Percentiles rank a stretch among this genome's conserved stretches.
These are phyloP conservation scores for Ochetophila trinervis DNA, from an alignment of 306 rosid genomes.

Conservation along the genomic window DNA sequence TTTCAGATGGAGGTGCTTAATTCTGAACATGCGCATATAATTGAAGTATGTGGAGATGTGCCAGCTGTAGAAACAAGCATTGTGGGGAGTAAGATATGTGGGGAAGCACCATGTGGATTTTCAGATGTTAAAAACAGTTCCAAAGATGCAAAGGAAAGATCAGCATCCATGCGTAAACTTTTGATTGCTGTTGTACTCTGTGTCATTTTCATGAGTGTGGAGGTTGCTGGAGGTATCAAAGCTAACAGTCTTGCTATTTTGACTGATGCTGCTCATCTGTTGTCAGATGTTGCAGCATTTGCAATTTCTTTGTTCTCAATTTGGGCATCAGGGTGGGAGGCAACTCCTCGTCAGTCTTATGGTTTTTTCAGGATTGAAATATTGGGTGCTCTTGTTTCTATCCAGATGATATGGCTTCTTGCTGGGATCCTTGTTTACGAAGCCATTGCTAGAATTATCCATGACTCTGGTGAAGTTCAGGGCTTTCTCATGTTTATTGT, in stretches of 20 bases:
- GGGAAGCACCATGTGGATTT: conserved; percentile 58
- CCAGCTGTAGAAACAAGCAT: conserved; percentile 27
- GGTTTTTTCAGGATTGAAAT: conserved; percentile 62
- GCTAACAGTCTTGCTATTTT: conserved; percentile 69
- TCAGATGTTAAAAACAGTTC: conserved; percentile 44
- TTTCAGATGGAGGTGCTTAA: conserved; percentile 55
- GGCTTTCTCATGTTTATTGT: conserved; percentile 56
- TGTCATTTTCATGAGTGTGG: conserved; percentile 51
- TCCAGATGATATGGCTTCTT: conserved; percentile 71
- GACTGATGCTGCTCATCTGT: conserved; percentile 62
- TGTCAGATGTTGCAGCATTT: conserved; percentile 64
- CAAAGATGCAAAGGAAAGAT: conserved; percentile 46
- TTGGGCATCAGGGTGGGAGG: conserved; percentile 71
- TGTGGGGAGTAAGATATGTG: conserved; percentile 45
- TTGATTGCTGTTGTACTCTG: conserved; percentile 48
- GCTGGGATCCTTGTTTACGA: conserved; percentile 63
- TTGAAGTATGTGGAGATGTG: conserved; percentile 45
- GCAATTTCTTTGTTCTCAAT: conserved; percentile 56
- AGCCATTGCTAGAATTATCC: conserved; percentile 45
- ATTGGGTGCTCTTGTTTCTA: conserved; percentile 58
- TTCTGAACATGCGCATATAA: conserved; percentile 34
- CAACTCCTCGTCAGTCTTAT: conserved; percentile 61
- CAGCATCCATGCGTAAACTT: conserved; percentile 53
- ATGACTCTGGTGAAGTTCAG: conserved; percentile 48
- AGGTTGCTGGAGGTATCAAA: conserved; percentile 56